Evolutionary conservation across 345 rosid genomes (phyloP).

Genomic region (Viola odorata): DNA sequence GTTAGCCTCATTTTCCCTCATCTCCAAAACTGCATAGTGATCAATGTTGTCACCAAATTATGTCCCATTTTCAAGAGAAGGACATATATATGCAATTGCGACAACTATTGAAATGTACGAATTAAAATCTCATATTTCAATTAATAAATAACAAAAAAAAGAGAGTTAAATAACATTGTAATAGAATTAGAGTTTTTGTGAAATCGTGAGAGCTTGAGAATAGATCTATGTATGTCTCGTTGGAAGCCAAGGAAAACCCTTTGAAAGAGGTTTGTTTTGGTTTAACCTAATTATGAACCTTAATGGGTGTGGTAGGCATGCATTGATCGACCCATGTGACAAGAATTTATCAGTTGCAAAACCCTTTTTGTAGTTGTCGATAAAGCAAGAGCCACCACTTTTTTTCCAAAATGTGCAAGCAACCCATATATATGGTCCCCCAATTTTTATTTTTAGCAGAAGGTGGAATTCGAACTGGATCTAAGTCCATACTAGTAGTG

Average conservation of each 20-base stretch:
- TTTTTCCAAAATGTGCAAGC: constrained; percentile 24
- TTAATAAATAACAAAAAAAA: no score
- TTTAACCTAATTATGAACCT: no score
- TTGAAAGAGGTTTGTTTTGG: no score
- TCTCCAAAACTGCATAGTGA: no score
- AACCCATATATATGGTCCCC: constrained; percentile 22
- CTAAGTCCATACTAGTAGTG: not conserved
- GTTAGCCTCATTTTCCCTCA: no score
- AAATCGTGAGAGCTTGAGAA: no score
- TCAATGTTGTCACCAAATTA: no score
- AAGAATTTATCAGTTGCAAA: constrained; percentile 16
- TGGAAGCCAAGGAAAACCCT: not conserved
- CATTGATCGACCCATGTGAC: constrained; percentile 37
- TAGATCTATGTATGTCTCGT: not conserved
- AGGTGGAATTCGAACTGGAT: not conserved
- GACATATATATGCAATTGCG: no score
- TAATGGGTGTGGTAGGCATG: constrained; percentile 15
- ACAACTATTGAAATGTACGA: no score
- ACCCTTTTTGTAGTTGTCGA: constrained; percentile 45
- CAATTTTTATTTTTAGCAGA: no score
- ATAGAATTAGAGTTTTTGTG: not conserved
- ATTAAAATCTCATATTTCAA: not conserved
- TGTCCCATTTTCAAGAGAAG: no score
- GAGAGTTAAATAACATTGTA: not conserved
- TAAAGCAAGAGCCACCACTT: constrained; percentile 41